Evolutionary conservation across 148 eudicot species (phyloP), one percentile per base, ranked within the genome.

Genomic region (Rhododendron simsii): DNA sequence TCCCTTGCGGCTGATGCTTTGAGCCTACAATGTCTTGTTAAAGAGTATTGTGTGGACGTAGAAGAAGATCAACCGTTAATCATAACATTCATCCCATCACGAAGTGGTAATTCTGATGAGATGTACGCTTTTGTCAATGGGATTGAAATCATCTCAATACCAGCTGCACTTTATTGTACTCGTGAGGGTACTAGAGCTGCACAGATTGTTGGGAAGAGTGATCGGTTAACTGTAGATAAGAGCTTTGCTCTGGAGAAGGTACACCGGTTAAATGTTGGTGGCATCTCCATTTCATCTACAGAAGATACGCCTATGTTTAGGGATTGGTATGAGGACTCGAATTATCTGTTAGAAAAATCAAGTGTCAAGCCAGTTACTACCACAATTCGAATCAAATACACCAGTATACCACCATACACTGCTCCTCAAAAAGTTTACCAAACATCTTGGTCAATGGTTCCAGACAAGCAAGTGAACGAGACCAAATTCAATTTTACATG

Each of bases 121-220:
- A 23, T 69, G 1, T 87, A 87, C 65, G 93, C 92, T 53, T 92
- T 92, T 69, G 84, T 92, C 11, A 92, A 91, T 61, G 93, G 90
- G 8, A 93, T 93, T 20, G 95, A 93, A 57, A 86, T 93, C 21
- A 41, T 89, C 73, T 88, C 93, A 12, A 63, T 90, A 55, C 93
- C 94, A 2, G 33, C 86, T 5, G 85, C 78, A 8, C 89, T 92
- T 61, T 90, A 88, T 80, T 81, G 83, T 44, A 51, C 87, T 8
- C 80, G 57, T 8, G 67, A 44, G 15, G 86, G 84, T n/a, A 73
- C 74, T 0, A 0, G 2, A 1, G 79, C 89, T 2, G 61, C 47
- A 55, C 85, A 5, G 23, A 86, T 87, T 21, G 69, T 87, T 30
- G 92, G 92, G 6, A 80, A 79, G 61, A 85, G 75, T 3, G 80